Base-by-base conservation (phyloP, 2,329 filamentous ascomycete species). In the Stagonosporopsis vannaccii region DNA sequence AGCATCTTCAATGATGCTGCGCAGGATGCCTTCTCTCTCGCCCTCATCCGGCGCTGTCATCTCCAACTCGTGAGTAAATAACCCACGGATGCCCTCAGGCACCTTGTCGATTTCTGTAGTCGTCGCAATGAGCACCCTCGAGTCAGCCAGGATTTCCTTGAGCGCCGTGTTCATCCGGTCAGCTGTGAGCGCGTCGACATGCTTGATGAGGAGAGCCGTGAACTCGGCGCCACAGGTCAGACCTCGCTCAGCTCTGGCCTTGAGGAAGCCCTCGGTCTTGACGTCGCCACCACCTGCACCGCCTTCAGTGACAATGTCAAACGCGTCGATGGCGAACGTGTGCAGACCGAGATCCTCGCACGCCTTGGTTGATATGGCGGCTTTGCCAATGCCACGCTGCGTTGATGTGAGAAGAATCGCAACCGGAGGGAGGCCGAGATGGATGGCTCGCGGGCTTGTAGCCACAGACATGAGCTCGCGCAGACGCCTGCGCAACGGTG, bases 61-160 rank as follows among this genome's bases (percentile, higher is more conserved):
- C 70, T 98, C 94, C 37, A 99, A 83, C 75, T 99, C 95, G 68
- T 99, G 94, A 0, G 92, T 97, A 74, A 99, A 98, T 2, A 98
- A 81, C 11, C 92, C 92, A 49, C 95, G 87, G 19, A 98, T 88
- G 0, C 90, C 90, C 67, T 97, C 93, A 0, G 94, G 91, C 1
- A 99, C 86, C 75, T 98, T 96, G 72, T 98, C 95, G 0, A 97
- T 87, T 65, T 98, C 94, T 6, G 92, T 97, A 0, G 94, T 97
- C 0, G 95, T 99, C 0, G 95, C 94, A 65, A 99, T 88, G 22
- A 99, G 79, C 2, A 98, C 91, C 51, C 95, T 83, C 3, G 87
- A 87, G 42, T 90, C 88, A n/a, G 85, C 82, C 20, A 97, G 78
- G 2, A 98, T 88, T 59, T 96, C 91, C 70, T 91, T 90, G 71